Conservation (phyloP, 768 basidiomycete genomes). For the Boletus rubropictus region DNA sequence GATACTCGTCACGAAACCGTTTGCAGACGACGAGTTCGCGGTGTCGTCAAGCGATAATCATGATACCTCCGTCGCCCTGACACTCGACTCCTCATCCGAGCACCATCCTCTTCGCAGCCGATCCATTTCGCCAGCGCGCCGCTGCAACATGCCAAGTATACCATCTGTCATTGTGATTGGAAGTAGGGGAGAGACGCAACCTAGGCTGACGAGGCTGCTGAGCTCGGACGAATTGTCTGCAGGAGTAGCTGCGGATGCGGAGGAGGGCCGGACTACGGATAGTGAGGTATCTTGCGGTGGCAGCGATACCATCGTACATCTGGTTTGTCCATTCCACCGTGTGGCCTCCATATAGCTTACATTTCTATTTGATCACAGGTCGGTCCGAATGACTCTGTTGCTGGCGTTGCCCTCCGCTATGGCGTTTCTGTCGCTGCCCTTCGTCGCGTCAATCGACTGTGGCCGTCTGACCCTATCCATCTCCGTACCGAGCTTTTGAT, state of each 20-base stretch:
- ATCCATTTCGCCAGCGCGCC: slow-evolving; percentile 5
- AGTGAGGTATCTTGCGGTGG: not conserved
- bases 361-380: slow-evolving; percentile 43
- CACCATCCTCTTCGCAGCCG: slow-evolving; percentile 17
- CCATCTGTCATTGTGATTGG: not conserved
- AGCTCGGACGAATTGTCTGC: not conserved
- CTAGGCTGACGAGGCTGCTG: slow-evolving; percentile 3
- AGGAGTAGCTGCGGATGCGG: not conserved
- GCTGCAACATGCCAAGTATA: not conserved
- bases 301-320: slow-evolving; percentile 10
- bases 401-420: slow-evolving; percentile 85
- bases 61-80: not conserved
- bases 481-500: slow-evolving; percentile 78
- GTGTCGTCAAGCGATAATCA: not conserved
- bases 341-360: not conserved
- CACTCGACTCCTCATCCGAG: not conserved
- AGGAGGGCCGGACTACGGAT: not conserved
- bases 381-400: slow-evolving; percentile 67
- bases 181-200: slow-evolving; percentile 2
- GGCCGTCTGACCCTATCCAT: slow-evolving; percentile 90
- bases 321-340: slow-evolving; percentile 10
- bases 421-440: slow-evolving; percentile 79
- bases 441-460: slow-evolving; percentile 85
- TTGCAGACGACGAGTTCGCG: slow-evolving; percentile 5
- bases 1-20: slow-evolving; percentile 18